phyloP scores from a whole-genome alignment of 2,329 filamentous ascomycete species.

The Colletotrichum tamarilloi region DNA sequence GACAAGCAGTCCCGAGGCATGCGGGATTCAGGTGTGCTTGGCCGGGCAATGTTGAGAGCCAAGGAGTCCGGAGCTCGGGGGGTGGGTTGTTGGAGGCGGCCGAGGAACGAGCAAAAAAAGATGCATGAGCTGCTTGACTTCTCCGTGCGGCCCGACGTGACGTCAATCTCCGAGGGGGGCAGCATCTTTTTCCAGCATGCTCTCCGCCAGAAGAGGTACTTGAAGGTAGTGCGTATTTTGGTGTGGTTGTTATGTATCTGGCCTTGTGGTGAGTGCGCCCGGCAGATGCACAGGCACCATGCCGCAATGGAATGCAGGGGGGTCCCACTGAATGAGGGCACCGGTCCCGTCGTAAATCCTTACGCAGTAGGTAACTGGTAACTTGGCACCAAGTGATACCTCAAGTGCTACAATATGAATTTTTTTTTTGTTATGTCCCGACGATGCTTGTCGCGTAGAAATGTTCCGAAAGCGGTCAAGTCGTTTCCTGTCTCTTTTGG shows the following conservation, averaged over 20 bases:
- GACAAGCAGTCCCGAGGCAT: not conserved
- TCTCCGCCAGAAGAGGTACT: too few species aligned
- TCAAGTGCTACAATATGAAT: too few species aligned
- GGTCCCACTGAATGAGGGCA: not conserved
- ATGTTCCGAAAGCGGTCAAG: not conserved
- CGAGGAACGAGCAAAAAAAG: not conserved
- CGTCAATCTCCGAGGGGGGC: slow-evolving; percentile 3
- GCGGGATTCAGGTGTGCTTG: not conserved
- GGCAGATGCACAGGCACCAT: slow-evolving; percentile 5
- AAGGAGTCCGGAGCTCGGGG: not conserved
- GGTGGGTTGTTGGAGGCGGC: slow-evolving; percentile 1
- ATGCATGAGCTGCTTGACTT: not conserved
- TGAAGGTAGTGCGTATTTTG: too few species aligned
- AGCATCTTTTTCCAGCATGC: not conserved
- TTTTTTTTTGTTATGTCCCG: not conserved
- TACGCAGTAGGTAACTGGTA: too few species aligned
- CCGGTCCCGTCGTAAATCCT: too few species aligned
- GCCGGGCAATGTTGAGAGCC: not conserved
- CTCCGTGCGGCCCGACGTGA: not conserved
- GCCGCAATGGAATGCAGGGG: not conserved
- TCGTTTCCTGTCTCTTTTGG: not conserved
- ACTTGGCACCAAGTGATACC: too few species aligned
- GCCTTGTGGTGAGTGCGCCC: not conserved
- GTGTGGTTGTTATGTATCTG: too few species aligned
- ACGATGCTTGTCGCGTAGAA: not conserved